Evolutionary conservation across 2,329 filamentous ascomycete genomes (phyloP).

Genomic region (Aspergillus hiratsukae): DNA sequence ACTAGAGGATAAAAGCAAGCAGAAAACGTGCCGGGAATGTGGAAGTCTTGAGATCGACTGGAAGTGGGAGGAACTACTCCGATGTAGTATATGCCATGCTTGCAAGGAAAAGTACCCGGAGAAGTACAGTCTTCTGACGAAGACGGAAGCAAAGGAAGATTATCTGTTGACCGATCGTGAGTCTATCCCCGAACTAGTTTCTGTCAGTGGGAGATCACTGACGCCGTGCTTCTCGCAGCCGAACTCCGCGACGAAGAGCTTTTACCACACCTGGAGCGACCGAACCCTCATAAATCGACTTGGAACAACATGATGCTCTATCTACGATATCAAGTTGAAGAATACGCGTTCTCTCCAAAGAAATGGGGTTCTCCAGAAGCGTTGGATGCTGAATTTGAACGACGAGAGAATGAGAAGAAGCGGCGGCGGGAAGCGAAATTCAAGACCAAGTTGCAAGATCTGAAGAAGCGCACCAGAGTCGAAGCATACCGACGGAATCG

Average conservation of each 20-base stretch:
- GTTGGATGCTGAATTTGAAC: constrained; percentile 82
- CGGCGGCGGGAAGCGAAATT: constrained; percentile 86
- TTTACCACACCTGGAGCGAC: constrained; percentile 78
- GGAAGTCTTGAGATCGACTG: constrained; percentile 82
- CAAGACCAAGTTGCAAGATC: constrained; percentile 76
- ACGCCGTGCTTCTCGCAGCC: constrained; percentile 45
- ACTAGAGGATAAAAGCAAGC: constrained; percentile 57
- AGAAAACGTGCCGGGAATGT: constrained; percentile 81
- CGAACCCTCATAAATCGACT: constrained; percentile 91
- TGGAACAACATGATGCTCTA: constrained; percentile 99
- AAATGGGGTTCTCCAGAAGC: constrained; percentile 90
- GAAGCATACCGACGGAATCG: constrained; percentile 78
- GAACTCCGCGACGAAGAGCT: constrained; percentile 87
- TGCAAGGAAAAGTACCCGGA: constrained; percentile 91
- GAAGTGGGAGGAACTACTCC: constrained; percentile 86
- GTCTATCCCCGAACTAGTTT: constrained; percentile 29
- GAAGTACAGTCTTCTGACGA: constrained; percentile 91
- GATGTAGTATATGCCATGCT: constrained; percentile 66
- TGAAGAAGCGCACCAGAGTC: constrained; percentile 90
- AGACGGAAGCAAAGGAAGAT: constrained; percentile 93
- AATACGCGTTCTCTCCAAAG: constrained; percentile 73
- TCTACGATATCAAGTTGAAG: constrained; percentile 87
- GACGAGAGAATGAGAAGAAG: constrained; percentile 74
- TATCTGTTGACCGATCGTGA: constrained; percentile 88
- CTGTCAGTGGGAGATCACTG: constrained; percentile 1